Conservation (phyloP, 164 flowering plant genomes). For the Malania oleifera region DNA sequence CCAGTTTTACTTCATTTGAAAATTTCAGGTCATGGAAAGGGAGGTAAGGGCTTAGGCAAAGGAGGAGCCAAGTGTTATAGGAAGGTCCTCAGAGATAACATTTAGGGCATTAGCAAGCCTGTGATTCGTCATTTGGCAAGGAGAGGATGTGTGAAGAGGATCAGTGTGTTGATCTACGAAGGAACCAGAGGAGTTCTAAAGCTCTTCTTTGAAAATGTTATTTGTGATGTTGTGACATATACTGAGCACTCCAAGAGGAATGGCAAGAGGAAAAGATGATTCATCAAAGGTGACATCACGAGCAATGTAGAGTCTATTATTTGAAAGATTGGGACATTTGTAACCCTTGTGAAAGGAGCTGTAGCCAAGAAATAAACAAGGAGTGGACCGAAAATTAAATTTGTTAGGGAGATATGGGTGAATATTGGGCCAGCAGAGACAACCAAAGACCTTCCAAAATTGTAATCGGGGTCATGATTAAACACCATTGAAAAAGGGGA, state of each 20-base stretch:
- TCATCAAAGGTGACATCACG: no score
- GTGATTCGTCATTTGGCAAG: slow-evolving; percentile 45
- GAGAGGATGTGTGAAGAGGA: slow-evolving; percentile 52
- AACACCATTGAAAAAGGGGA: no score
- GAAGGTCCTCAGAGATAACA: slow-evolving; percentile 48
- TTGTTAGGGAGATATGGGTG: no score
- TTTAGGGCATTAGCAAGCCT: slow-evolving; percentile 47
- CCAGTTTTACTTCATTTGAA: neutral
- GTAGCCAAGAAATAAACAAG: no score
- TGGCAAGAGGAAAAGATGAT: no score
- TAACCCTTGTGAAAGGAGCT: no score
- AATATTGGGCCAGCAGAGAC: no score
- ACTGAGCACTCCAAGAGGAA: slow-evolving; percentile 50
- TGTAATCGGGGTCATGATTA: no score
- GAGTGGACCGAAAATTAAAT: no score
- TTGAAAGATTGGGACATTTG: no score
- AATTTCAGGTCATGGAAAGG: slow-evolving; percentile 53
- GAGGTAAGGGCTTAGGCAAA: slow-evolving; percentile 51
- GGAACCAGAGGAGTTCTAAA: slow-evolving; percentile 47
- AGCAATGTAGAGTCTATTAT: no score
- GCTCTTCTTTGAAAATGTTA: slow-evolving; percentile 50
- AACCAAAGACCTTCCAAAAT: no score
- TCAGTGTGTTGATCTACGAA: slow-evolving; percentile 48
- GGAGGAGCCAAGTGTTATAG: slow-evolving; percentile 53
- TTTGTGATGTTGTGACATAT: slow-evolving; percentile 47